Evolutionary conservation across 306 rosid species (phyloP).

Genomic region (Ziziphus jujuba): DNA sequence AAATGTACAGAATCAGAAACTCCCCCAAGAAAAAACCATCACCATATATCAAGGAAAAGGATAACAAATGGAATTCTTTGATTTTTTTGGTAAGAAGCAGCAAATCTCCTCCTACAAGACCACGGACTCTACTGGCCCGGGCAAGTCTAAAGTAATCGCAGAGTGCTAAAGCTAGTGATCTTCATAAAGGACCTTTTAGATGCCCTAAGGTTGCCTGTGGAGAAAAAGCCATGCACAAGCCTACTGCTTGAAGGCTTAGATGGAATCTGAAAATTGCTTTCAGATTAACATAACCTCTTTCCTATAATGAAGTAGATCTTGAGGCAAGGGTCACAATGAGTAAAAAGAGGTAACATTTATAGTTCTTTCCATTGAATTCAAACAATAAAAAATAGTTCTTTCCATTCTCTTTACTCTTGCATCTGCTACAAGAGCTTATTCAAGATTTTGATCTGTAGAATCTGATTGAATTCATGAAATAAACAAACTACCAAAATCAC

Average conservation of each 20-base stretch:
- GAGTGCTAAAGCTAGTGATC: neutral
- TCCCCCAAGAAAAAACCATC: neutral
- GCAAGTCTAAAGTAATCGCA: neutral
- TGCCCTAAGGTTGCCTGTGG: neutral
- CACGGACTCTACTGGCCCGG: neutral
- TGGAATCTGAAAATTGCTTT: neutral
- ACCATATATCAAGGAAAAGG: neutral
- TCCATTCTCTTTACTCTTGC: neutral
- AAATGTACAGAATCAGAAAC: neutral
- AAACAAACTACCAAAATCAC: neutral
- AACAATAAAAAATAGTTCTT: neutral
- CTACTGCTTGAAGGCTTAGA: neutral
- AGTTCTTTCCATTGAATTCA: neutral
- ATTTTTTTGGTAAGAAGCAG: neutral
- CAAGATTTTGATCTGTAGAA: neutral
- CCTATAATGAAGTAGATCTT: conserved; percentile 4
- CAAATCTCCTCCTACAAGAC: neutral
- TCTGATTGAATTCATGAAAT: too few species aligned
- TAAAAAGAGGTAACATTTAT: neutral
- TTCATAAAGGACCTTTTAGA: neutral
- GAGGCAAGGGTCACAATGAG: neutral
- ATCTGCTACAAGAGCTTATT: conserved; percentile 12
- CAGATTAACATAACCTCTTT: neutral
- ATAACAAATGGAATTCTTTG: neutral
- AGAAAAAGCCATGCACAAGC: neutral